Base-by-base conservation (phyloP, 2,329 filamentous ascomycete species). In the Aspergillus udagawae region DNA sequence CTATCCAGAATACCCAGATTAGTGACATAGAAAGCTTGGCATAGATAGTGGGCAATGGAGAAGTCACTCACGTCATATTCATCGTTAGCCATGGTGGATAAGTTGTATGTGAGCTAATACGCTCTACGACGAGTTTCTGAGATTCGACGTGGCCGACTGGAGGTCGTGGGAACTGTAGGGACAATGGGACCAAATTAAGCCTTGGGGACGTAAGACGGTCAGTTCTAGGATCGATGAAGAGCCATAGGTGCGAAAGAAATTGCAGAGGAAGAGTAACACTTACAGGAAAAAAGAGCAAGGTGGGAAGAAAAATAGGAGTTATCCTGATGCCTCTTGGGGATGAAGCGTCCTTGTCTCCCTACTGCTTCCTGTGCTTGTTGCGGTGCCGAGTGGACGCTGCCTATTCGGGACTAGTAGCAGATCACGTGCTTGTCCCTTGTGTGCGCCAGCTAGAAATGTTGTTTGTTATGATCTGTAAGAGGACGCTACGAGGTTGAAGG, bases 21-120 rank as follows among this genome's bases (percentile, higher is more conserved):
- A 66, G 49, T 28, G 4, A 45, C 45, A 6, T 12, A 35, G 17
- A 42, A 35, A 45, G 20, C n/a, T 28, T 23, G 51, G 7, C 49
- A 12, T 57, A 28, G 49, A 56, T 14, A 20, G 56, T 6, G 10
- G 49, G 17, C 4, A 10, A 14, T 47, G 7, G 23, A 38, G 32
- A 8, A 48, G 41, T 17, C 52, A 80, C 92, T 84, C 82, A 97
- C 93, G 88, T 99, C 94, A 83, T 99, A 99, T 84, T 99, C 94
- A 86, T 99, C 94, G 88, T 97, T 99, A 75, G 93, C 94, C 94
- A 97, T 99, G 79, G 60, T 68, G 67, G 53, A 65, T 64, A 55
- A 56, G 61, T 58, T 61, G 55, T 32, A 25, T 51, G 60, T 59
- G 63, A 63, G 66, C 60, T 59, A 59, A 52, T 49, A 57, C 67